phyloP scores from a whole-genome alignment of 306 rosid species.

The Quercus berberidifolia region DNA sequence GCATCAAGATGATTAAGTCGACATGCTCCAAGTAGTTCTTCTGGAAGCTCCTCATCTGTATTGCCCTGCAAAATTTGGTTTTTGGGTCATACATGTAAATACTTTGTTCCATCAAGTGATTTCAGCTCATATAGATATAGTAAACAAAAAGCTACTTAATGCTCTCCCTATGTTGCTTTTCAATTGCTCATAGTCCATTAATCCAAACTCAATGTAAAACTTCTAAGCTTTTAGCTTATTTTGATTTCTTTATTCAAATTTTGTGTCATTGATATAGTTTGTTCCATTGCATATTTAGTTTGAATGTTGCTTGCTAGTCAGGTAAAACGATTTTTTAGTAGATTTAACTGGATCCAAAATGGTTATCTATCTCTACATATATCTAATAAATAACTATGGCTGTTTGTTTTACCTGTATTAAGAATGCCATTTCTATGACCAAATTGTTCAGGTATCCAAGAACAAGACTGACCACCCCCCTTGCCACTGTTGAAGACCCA shows the following conservation, averaged over 20 bases:
- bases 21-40: conserved; percentile 78
- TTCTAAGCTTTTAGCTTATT: too few relatives aligned
- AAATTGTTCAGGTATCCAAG: conserved; percentile 87
- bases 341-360: too few relatives aligned
- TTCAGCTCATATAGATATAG: not conserved
- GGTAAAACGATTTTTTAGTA: too few relatives aligned
- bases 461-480: conserved; percentile 80
- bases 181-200: too few relatives aligned
- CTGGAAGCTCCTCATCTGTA: conserved; percentile 83
- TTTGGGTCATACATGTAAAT: not conserved
- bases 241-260: too few relatives aligned
- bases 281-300: not conserved
- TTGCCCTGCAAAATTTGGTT: conserved; percentile 49
- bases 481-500: conserved; percentile 85
- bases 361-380: too few relatives aligned
- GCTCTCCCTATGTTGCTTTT: too few relatives aligned
- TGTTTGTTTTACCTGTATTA: conserved; percentile 62
- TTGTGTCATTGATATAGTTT: too few relatives aligned
- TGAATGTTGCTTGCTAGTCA: not conserved
- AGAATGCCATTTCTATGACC: conserved; percentile 90
- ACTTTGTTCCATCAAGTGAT: not conserved
- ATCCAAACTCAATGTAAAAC: too few relatives aligned
- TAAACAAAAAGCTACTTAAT: not conserved
- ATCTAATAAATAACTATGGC: too few relatives aligned
- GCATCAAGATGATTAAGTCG: conserved; percentile 73